Base-by-base conservation (phyloP, 1,139 yeast genomes). In the Saccharomyces hybrid region DNA sequence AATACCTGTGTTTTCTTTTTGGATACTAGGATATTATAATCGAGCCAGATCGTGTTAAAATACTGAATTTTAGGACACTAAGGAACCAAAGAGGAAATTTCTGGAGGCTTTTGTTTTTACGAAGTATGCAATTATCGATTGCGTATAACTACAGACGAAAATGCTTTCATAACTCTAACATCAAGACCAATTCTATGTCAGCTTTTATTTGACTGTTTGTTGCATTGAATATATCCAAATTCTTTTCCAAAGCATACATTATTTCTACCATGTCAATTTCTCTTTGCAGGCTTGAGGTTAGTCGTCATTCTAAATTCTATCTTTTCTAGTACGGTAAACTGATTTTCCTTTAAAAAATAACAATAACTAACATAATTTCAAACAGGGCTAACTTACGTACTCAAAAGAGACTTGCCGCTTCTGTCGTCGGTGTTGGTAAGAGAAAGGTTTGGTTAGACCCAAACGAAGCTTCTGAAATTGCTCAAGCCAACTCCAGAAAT, bases 401-500 rank as follows among this genome's bases (percentile, higher is more conserved):
- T 80, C 99, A 95, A 84, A 93, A 93, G 84, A 90, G 99, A 86
- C 96, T 93, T 79, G 99, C 99, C 78, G 96, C 99, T 79, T 84
- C 95, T 83, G 98, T 95, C 78, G 84, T 89, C 78, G 96, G 96
- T 81, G 97, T 89, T 78, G 99, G 99, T 83, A 86, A 91, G 86
- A 88, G 98, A 88, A 93, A 93, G 93, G 84, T 93, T 80, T 93
- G 99, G 99, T 86, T 93, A 80, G 99, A 93, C 78, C 99, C 99
- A 75, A 89, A 88, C 75, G 98, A 93, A 82, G 82, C 95, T 81
- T 78, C 91, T 73, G 97, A 93, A 81, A 84, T 93, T 74, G 84
- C 97, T 76, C 88, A 84, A 78, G 99, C 99, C 77, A 91, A 93
- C 95, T 90, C 98, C 71, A 95, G 99, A 84, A 88, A 85, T 76